phyloP scores from a whole-genome alignment of 177 flowering plant genomes.

The Vitis hybrid region DNA sequence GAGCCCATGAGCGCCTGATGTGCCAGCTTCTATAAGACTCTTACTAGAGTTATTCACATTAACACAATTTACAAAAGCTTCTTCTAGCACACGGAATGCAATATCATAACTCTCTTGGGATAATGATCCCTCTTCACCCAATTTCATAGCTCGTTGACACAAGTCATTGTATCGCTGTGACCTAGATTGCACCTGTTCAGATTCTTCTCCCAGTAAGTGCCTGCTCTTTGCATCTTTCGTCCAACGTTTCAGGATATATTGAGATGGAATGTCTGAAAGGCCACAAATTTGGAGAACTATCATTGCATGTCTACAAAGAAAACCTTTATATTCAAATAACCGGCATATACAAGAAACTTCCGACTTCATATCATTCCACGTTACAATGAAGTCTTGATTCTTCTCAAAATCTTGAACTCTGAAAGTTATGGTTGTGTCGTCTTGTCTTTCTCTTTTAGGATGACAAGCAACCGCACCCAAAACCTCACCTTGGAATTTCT shows the following conservation, averaged over 20 bases:
- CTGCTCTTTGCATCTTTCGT: slow-evolving; percentile 55
- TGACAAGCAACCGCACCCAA: slow-evolving; percentile 56
- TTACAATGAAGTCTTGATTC: slow-evolving; percentile 37
- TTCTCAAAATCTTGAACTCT: slow-evolving; percentile 51
- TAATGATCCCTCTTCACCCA: slow-evolving; percentile 57
- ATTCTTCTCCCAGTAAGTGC: slow-evolving; percentile 27
- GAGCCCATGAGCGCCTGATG: slow-evolving; percentile 37
- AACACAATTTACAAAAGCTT: slow-evolving; percentile 42
- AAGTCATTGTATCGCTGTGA: slow-evolving; percentile 48
- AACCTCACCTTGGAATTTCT: slow-evolving; percentile 54
- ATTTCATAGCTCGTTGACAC: slow-evolving; percentile 45
- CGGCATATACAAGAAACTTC: slow-evolving; percentile 53
- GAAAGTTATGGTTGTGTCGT: slow-evolving; percentile 25
- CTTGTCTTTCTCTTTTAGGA: slow-evolving; percentile 44
- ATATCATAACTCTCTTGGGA: slow-evolving; percentile 53
- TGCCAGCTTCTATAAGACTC: slow-evolving; percentile 35
- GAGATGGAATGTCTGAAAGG: slow-evolving; percentile 44
- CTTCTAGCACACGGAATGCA: slow-evolving; percentile 44
- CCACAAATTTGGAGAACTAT: slow-evolving; percentile 56
- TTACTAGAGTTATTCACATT: slow-evolving; percentile 40
- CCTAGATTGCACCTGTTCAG: slow-evolving; percentile 41
- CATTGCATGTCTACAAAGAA: slow-evolving; percentile 58
- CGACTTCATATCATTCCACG: slow-evolving; percentile 36
- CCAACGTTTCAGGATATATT: slow-evolving; percentile 55
- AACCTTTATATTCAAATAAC: slow-evolving; percentile 51